phyloP scores from a whole-genome alignment of 805 yeast genomes.

The Hanseniaspora guilliermondii region DNA sequence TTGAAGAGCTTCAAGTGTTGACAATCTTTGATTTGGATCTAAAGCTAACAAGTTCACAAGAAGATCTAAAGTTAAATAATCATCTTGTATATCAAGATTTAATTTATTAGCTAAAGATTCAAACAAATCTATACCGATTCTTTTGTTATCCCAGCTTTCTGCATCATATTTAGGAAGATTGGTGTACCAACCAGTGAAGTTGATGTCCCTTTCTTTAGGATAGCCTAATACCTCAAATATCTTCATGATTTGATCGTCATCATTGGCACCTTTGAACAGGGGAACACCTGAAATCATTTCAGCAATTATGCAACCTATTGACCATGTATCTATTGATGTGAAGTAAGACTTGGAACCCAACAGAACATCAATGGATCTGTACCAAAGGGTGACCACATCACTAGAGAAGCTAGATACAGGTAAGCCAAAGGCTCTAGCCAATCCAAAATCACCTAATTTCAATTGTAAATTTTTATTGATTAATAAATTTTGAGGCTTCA shows the following conservation, averaged over 20 bases:
- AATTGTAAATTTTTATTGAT: constrained; percentile 92
- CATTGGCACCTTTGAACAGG: constrained; percentile 92
- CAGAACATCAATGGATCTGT: constrained; percentile 89
- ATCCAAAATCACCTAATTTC: constrained; percentile 83
- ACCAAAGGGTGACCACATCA: constrained; percentile 97
- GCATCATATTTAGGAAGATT: constrained; percentile 86
- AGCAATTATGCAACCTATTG: constrained; percentile 93
- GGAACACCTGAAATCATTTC: constrained; percentile 96
- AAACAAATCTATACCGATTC: constrained; percentile 32
- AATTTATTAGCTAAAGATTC: constrained; percentile 28
- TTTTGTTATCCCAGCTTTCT: constrained; percentile 56
- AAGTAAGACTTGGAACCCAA: constrained; percentile 95
- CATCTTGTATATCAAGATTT: constrained; percentile 24
- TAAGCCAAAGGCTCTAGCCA: constrained; percentile 95
- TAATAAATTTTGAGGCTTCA: constrained; percentile 90
- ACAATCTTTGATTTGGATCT: constrained; percentile 41
- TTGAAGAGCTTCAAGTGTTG: constrained; percentile 41
- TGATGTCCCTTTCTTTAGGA: constrained; percentile 37
- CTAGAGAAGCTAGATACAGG: constrained; percentile 94
- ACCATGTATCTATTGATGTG: constrained; percentile 98
- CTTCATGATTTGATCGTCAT: constrained; percentile 90
- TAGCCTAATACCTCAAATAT: constrained; percentile 89
- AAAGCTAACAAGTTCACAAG: constrained; percentile 34
- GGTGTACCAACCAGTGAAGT: constrained; percentile 86
- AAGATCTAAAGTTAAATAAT: constrained; percentile 24